phyloP scores from a whole-genome alignment of 805 yeast species.

The Blastobotrys americana region DNA sequence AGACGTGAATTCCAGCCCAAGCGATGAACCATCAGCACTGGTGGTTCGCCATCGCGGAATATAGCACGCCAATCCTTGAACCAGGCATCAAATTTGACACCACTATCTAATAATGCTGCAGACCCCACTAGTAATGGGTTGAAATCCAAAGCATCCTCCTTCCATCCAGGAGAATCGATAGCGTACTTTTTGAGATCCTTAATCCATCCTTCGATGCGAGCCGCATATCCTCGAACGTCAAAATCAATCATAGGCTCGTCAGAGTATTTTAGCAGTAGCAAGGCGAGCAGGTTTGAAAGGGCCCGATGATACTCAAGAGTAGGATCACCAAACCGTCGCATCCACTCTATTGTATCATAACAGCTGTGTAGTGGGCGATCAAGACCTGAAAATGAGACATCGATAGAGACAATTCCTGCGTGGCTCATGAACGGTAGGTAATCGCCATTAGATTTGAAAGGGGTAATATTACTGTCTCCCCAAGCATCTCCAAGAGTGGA shows the following conservation, averaged over 20 bases:
- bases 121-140: conserved; percentile 28
- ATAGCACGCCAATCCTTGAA: conserved; percentile 58
- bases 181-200: conserved; percentile 39
- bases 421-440: conserved; percentile 58
- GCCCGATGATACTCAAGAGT: conserved; percentile 49
- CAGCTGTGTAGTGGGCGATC: conserved; percentile 47
- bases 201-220: conserved; percentile 38
- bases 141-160: conserved; percentile 25
- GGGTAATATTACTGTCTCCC: conserved; percentile 12
- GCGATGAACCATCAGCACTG: conserved; percentile 60
- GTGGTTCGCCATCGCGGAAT: conserved; percentile 53
- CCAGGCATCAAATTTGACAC: conserved; percentile 49
- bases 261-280: conserved; percentile 48
- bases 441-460: conserved; percentile 44
- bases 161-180: conserved; percentile 7
- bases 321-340: conserved; percentile 47
- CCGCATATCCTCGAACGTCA: conserved; percentile 43
- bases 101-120: conserved; percentile 37
- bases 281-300: conserved; percentile 49
- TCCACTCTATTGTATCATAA: conserved; percentile 55
- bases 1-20: conserved; percentile 76
- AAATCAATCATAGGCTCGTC: conserved; percentile 76
- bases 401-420: conserved; percentile 65
- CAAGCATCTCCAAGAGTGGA: conserved; percentile 16
- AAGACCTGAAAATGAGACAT: conserved; percentile 42